These are phyloP conservation scores for Pterula multifida DNA, from an alignment of 1,284 basidiomycete genomes.

Conservation along the genomic window DNA sequence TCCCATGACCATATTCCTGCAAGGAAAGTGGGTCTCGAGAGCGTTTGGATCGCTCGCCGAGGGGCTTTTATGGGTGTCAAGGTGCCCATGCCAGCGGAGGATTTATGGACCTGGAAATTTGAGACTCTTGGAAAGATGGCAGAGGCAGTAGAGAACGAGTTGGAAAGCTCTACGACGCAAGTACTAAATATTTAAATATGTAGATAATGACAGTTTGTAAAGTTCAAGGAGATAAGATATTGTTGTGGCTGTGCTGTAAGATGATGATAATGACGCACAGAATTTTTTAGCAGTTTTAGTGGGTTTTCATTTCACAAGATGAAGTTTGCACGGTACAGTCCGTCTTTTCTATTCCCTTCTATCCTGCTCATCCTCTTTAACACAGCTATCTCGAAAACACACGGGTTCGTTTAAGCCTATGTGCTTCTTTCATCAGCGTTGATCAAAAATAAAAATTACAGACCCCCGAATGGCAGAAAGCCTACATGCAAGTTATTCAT, in stretches of 20 bases:
- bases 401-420: constrained; percentile 30
- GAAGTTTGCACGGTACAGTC: neutral
- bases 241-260: constrained; percentile 5
- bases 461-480: constrained; percentile 75
- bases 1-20: constrained; percentile 48
- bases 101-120: constrained; percentile 36
- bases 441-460: constrained; percentile 17
- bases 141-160: constrained; percentile 33
- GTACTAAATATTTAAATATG: too few species aligned
- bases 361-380: neutral
- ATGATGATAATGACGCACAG: neutral
- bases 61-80: constrained; percentile 30
- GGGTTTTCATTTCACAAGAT: neutral
- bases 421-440: neutral
- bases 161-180: neutral
- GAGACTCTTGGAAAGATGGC: constrained; percentile 44
- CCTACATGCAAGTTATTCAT: constrained; percentile 52
- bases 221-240: neutral
- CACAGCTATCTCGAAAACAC: constrained; percentile 54
- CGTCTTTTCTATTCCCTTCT: neutral
- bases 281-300: too few species aligned
- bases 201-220: constrained; percentile 3
- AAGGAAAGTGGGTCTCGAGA: constrained; percentile 32
- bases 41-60: constrained; percentile 51
- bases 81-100: constrained; percentile 21